Evolutionary conservation across 2,329 filamentous ascomycete species (phyloP).

Genomic region (Neonectria coccinea): DNA sequence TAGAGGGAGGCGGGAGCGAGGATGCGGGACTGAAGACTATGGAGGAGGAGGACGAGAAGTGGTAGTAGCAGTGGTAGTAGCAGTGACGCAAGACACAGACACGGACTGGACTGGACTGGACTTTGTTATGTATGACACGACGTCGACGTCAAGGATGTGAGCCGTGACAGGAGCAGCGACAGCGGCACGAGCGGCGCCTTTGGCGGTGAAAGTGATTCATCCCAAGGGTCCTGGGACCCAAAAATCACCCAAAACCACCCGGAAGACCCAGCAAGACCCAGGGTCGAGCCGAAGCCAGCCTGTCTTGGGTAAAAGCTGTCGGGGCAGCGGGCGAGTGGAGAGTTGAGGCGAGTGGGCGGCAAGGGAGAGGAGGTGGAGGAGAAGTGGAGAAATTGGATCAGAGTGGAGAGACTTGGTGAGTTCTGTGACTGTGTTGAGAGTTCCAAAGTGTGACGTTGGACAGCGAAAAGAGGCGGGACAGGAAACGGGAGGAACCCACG

Average conservation of each 20-base stretch:
- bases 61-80: too few relatives aligned
- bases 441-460: not conserved
- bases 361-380: conserved; percentile 17
- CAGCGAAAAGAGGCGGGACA: not conserved
- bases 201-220: conserved; percentile 47
- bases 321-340: conserved; percentile 25
- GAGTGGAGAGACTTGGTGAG: not conserved
- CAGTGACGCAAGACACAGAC: conserved; percentile 2
- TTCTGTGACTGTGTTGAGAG: not conserved
- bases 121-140: conserved; percentile 45
- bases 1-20: not conserved
- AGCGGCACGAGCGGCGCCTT: conserved; percentile 36
- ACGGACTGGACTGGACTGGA: conserved; percentile 11
- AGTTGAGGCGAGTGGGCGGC: conserved; percentile 1
- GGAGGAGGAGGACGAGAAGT: not conserved
- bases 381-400: conserved; percentile 13
- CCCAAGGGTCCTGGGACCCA: conserved; percentile 17
- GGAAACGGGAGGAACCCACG: not conserved
- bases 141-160: conserved; percentile 27
- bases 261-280: conserved; percentile 1
- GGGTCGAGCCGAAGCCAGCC: conserved; percentile 20
- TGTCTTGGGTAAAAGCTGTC: conserved; percentile 24
- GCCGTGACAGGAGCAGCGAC: conserved; percentile 10
- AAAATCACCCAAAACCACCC: not conserved
- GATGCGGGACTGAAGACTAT: not conserved